These are phyloP conservation scores for Leptoxyphium fumago DNA, from an alignment of 2,329 filamentous ascomycete genomes.

Conservation along the genomic window DNA sequence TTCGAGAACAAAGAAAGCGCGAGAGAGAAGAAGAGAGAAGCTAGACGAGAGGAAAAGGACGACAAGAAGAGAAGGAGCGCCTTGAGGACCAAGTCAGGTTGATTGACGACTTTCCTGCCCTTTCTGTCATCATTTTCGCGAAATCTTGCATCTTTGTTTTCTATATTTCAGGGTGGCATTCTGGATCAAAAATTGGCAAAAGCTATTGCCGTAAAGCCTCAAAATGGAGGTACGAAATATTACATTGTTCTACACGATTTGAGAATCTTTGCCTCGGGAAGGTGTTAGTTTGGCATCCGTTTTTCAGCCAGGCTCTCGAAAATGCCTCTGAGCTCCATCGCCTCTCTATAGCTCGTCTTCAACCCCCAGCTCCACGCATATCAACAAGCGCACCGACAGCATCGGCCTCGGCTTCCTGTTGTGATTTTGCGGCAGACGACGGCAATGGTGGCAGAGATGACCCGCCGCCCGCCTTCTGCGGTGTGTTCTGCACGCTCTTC, in stretches of 20 bases:
- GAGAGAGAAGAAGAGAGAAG: conserved; percentile 18
- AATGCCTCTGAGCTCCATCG: too few relatives aligned
- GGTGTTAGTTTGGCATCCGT: too few relatives aligned
- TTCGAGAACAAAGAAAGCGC: conserved; percentile 39
- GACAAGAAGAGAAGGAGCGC: conserved; percentile 9
- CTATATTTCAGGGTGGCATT: too few relatives aligned
- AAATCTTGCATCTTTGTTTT: too few relatives aligned
- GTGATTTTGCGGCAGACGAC: not conserved
- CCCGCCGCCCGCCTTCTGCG: conserved; percentile 2
- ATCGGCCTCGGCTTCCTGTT: conserved; percentile 9
- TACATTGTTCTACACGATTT: too few relatives aligned
- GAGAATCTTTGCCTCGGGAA: too few relatives aligned
- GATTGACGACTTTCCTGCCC: not conserved
- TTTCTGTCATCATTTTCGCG: too few relatives aligned
- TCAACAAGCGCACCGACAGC: conserved; percentile 14
- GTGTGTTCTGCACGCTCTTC: conserved; percentile 12
- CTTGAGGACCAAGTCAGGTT: not conserved
- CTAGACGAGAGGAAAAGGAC: conserved; percentile 8
- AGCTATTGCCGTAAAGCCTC: too few relatives aligned
- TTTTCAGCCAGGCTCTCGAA: too few relatives aligned
- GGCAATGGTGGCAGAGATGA: conserved; percentile 4
- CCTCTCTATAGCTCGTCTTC: not conserved
- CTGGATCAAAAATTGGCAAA: too few relatives aligned
- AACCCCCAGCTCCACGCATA: conserved; percentile 5
- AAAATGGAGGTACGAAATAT: too few relatives aligned